These are phyloP conservation scores for Corinectria fuckeliana DNA, from an alignment of 2,329 filamentous ascomycete genomes.

Conservation along the genomic window DNA sequence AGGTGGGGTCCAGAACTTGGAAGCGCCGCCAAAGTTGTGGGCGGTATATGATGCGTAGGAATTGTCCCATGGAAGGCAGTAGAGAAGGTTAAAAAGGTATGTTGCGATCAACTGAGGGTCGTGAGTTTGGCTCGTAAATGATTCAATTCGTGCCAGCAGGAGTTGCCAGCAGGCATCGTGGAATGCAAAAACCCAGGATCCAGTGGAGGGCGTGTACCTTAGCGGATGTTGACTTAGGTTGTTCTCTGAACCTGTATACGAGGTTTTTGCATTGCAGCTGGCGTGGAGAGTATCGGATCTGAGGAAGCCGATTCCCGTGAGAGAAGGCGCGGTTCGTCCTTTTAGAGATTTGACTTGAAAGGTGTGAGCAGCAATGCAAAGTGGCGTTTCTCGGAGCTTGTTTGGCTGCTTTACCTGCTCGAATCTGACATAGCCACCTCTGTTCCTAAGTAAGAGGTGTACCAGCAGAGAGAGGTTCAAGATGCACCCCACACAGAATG, in stretches of 20 bases:
- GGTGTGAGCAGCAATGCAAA: not conserved
- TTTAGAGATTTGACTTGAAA: not conserved
- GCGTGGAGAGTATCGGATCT: not conserved
- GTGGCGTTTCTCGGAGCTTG: no score
- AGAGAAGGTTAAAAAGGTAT: not conserved
- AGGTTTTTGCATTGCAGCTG: not conserved
- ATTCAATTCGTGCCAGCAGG: not conserved
- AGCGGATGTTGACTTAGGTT: no score
- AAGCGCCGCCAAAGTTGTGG: conserved; percentile 6
- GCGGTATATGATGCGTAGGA: not conserved
- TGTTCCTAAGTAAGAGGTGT: not conserved
- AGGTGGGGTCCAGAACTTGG: not conserved
- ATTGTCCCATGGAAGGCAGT: conserved; percentile 3
- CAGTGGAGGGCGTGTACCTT: not conserved
- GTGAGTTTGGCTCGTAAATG: not conserved
- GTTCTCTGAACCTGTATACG: not conserved
- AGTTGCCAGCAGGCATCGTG: conserved; percentile 14
- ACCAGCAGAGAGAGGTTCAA: not conserved
- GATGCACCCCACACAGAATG: not conserved
- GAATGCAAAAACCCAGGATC: conserved; percentile 1
- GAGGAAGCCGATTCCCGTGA: not conserved
- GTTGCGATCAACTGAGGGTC: not conserved
- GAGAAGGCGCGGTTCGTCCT: not conserved
- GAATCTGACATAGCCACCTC: not conserved
- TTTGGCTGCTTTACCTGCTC: conserved; percentile 6